Evolutionary conservation across 805 yeast genomes (phyloP), one percentile per base, ranked within the genome.

Genomic region (Sugiyamaella americana): DNA sequence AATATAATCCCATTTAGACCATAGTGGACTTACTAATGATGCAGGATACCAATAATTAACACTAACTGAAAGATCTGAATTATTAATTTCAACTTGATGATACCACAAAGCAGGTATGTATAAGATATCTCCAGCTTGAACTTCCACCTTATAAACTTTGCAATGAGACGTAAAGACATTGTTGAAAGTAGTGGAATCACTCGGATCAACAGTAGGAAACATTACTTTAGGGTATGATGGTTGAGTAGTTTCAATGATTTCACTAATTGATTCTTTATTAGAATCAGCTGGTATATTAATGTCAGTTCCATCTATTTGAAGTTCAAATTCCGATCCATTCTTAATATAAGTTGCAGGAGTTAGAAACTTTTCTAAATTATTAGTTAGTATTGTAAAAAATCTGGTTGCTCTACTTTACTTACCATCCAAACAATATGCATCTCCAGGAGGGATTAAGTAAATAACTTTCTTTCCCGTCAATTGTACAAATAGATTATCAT

Each of bases 31-130:
- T 37, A 54, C 53, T 4, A 53, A 50, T 21, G 51, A 47, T 18
- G 61, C 56, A 1, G 57, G 49, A 43, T 62, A 62, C 68, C 68
- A 64, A 48, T 64, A 64, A 48, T 64, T 64, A 23, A 59, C 53
- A 18, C 65, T 60, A 13, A 62, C 45, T 37, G 59, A 60, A 24
- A 55, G 23, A 11, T 43, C 52, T 4, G 39, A 22, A 8, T 35
- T 47, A 2, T 37, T 40, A 19, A 63, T 63, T 26, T 58, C 57
- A 5, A 68, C 66, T 52, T 67, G 68, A 40, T 68, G 72, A 50
- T 64, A 68, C 72, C 72, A 68, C 41, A 66, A 54, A 3, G 70
- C 65, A 0, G 72, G 72, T 8, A 68, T 48, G 47, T 61, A 68
- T 36, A 68, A 56, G 13, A 61, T 56, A 40, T 68, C 69, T 3